Percentiles rank a stretch among this genome's conserved stretches.
Evolutionary conservation across 2,329 filamentous ascomycete genomes (phyloP).

Genomic region (Trichoderma endophyticum): DNA sequence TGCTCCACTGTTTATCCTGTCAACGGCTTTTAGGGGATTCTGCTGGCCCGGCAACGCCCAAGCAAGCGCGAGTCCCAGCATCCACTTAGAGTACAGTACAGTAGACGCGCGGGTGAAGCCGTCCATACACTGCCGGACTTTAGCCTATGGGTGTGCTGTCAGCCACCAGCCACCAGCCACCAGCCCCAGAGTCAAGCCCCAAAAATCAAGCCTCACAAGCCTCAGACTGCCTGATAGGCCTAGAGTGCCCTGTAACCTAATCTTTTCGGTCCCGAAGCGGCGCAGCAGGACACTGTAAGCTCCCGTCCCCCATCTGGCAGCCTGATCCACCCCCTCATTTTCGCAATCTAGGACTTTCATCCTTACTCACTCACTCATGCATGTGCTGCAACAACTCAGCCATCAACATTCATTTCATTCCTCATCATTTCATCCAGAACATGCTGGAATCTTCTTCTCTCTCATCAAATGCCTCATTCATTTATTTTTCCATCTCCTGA

Average conservation of each 20-base stretch:
- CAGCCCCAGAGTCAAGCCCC: background rate
- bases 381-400: background rate
- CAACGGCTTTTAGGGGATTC: background rate
- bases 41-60: slow-evolving; percentile 14
- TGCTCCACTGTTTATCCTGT: slow-evolving; percentile 12
- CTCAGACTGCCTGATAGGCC: background rate
- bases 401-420: background rate
- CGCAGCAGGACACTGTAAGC: background rate
- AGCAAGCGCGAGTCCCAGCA: background rate
- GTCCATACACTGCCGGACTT: background rate
- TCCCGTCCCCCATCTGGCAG: background rate
- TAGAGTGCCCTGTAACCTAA: background rate
- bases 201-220: background rate
- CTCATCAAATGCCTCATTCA: background rate
- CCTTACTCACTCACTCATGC: background rate
- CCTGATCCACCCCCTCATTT: slow-evolving; percentile 10
- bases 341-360: slow-evolving; percentile 6
- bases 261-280: background rate
- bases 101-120: background rate
- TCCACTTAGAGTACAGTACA: background rate
- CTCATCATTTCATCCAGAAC: background rate
- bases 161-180: background rate
- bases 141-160: background rate
- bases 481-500: background rate
- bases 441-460: background rate